phyloP scores from a whole-genome alignment of 139 green algal species.

The Pedinophyceae sp. region DNA sequence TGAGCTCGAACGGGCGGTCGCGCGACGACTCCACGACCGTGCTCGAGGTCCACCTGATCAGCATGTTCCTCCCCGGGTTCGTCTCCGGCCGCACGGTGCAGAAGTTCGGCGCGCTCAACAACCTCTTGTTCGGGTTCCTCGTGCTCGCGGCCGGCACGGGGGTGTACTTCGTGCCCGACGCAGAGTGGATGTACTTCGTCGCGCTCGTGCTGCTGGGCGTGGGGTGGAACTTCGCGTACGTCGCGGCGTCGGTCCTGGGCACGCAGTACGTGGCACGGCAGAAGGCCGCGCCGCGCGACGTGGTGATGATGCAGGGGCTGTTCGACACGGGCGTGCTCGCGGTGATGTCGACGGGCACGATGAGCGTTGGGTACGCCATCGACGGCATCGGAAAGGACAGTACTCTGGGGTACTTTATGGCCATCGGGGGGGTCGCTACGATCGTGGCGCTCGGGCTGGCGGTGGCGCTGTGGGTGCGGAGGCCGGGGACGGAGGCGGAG shows the following conservation, averaged over 20 bases:
- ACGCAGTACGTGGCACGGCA: too few species aligned
- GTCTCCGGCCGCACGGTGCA: background rate
- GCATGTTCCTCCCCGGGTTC: background rate
- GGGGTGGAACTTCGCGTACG: background rate
- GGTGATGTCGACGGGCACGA: too few species aligned
- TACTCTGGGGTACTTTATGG: too few species aligned
- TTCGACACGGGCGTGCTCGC: too few species aligned
- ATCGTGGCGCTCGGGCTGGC: too few species aligned
- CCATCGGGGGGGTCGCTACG: too few species aligned
- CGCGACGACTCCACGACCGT: background rate
- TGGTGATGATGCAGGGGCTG: too few species aligned
- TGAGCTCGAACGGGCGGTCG: background rate
- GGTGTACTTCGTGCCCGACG: background rate
- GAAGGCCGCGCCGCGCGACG: too few species aligned
- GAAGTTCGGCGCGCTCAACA: background rate
- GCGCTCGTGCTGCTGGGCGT: background rate
- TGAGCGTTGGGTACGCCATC: too few species aligned
- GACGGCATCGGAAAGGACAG: too few species aligned
- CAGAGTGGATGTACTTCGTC: background rate
- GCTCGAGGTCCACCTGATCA: background rate
- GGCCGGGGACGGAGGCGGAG: too few species aligned
- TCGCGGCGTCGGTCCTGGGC: background rate
- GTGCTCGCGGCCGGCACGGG: background rate
- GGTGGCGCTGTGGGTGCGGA: too few species aligned
- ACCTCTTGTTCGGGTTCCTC: background rate